Evolutionary conservation across 2,329 filamentous ascomycete species (phyloP).

Genomic region (Aspergillus vadensis): DNA sequence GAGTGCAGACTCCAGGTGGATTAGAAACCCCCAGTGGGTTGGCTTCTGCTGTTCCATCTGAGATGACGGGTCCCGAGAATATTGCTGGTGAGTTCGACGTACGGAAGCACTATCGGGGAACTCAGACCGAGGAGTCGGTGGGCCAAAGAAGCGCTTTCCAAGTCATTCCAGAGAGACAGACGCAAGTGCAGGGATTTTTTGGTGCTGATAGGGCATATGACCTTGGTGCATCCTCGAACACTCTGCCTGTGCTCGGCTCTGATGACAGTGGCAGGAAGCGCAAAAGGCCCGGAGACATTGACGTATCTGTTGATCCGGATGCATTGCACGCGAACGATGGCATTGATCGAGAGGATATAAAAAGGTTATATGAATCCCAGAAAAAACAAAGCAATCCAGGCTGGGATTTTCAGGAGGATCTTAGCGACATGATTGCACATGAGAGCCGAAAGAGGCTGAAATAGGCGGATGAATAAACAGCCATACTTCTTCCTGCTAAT

Average conservation of each 20-base stretch:
- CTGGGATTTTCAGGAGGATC: slow-evolving; percentile 82
- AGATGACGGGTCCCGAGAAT: slow-evolving; percentile 73
- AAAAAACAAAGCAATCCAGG: slow-evolving; percentile 67
- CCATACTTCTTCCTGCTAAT: slow-evolving; percentile 23
- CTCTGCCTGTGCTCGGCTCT: slow-evolving; percentile 73
- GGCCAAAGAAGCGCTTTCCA: slow-evolving; percentile 80
- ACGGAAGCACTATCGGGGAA: slow-evolving; percentile 80
- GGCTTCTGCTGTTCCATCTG: slow-evolving; percentile 76
- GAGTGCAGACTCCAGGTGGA: slow-evolving; percentile 66
- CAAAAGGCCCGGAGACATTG: slow-evolving; percentile 95
- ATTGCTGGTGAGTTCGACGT: slow-evolving; percentile 87
- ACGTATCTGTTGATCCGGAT: slow-evolving; percentile 88
- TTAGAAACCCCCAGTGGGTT: slow-evolving; percentile 80
- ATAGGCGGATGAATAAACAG: slow-evolving; percentile 77
- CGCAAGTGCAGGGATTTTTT: slow-evolving; percentile 89
- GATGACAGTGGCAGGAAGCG: slow-evolving; percentile 78
- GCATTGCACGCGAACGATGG: slow-evolving; percentile 72
- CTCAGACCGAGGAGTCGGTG: slow-evolving; percentile 79
- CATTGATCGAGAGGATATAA: slow-evolving; percentile 81
- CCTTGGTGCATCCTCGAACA: slow-evolving; percentile 63
- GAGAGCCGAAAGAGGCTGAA: slow-evolving; percentile 90
- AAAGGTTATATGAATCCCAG: slow-evolving; percentile 74
- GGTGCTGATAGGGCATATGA: slow-evolving; percentile 94
- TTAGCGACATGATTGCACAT: slow-evolving; percentile 93
- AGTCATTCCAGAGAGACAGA: slow-evolving; percentile 84